Evolutionary conservation across 495 filamentous ascomycete genomes (phyloP).

Genomic region (Hyaloscypha bicolor): DNA sequence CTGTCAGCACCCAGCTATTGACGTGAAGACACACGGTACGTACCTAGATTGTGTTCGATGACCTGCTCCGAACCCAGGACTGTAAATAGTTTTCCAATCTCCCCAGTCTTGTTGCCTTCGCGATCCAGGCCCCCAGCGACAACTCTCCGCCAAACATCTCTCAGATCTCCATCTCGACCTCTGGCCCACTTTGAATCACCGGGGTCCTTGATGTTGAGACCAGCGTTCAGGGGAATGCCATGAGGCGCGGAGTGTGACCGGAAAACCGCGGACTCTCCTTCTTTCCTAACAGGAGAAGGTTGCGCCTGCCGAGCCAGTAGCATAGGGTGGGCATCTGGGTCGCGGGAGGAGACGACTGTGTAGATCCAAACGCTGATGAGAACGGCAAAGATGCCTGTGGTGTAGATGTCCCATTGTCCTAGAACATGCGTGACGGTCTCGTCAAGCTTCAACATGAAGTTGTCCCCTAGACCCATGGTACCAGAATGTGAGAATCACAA

Average conservation of each 20-base stretch:
- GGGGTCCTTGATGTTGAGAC: constrained; percentile 83
- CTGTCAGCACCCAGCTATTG: constrained; percentile 2
- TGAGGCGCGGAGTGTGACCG: constrained; percentile 80
- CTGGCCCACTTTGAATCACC: constrained; percentile 78
- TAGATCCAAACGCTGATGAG: constrained; percentile 67
- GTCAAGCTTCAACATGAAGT: constrained; percentile 64
- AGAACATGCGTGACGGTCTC: constrained; percentile 66
- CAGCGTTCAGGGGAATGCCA: constrained; percentile 77
- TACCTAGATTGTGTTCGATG: constrained; percentile 66
- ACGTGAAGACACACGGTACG: constrained; percentile 21
- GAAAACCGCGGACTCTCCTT: constrained; percentile 81
- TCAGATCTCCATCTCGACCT: constrained; percentile 85
- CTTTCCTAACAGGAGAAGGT: constrained; percentile 74
- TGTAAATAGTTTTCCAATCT: constrained; percentile 76
- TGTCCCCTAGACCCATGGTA: constrained; percentile 52
- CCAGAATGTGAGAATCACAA: constrained; percentile 10
- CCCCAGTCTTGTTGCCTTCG: constrained; percentile 58
- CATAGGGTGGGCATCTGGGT: constrained; percentile 90
- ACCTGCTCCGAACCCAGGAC: constrained; percentile 75
- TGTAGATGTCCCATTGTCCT: constrained; percentile 78
- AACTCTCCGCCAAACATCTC: constrained; percentile 88
- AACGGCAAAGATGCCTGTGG: constrained; percentile 62
- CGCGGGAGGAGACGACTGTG: constrained; percentile 50
- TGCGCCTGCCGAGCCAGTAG: constrained; percentile 84
- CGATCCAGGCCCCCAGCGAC: constrained; percentile 62